A percentile compares a stretch with the other conserved stretches of the same genome.
Evolutionary conservation across 257 asterid species (phyloP).

Genomic region (Nicotiana obtusifolia): DNA sequence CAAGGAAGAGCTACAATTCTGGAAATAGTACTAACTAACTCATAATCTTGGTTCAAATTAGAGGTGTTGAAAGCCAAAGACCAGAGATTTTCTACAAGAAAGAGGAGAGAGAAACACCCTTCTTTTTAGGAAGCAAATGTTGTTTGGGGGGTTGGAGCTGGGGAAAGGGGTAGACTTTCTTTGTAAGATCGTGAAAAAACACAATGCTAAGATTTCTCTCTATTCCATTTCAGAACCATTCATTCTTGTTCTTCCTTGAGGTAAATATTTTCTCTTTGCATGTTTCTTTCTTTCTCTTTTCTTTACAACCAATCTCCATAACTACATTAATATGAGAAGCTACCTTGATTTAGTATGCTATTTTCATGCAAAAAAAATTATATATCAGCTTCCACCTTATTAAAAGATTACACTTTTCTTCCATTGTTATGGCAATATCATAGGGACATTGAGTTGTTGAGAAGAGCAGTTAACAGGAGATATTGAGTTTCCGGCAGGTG

Average conservation of each 20-base stretch:
- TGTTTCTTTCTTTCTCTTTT: neutral
- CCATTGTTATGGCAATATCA: neutral
- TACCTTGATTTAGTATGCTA: neutral
- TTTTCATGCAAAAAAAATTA: neutral
- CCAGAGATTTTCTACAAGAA: neutral
- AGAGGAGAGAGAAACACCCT: constrained; percentile 16
- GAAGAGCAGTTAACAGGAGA: constrained; percentile 10
- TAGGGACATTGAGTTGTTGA: constrained; percentile 2
- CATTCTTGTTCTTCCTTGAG: constrained; percentile 5
- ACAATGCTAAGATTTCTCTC: constrained; percentile 1
- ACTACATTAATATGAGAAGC: neutral
- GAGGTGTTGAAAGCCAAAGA: constrained; percentile 10
- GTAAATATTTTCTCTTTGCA: neutral
- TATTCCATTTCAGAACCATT: neutral
- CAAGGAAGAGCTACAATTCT: constrained; percentile 4
- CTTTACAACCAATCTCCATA: neutral
- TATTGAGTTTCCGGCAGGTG: neutral
- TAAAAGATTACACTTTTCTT: neutral
- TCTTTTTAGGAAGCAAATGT: constrained; percentile 17
- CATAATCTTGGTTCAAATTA: neutral
- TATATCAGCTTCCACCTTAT: neutral
- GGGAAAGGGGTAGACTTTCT: constrained; percentile 5
- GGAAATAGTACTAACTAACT: neutral
- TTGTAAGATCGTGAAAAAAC: neutral
- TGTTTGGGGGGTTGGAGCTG: constrained; percentile 16